These are phyloP conservation scores for Metarhizium album DNA, from an alignment of 2,329 filamentous ascomycete species.

Conservation along the genomic window DNA sequence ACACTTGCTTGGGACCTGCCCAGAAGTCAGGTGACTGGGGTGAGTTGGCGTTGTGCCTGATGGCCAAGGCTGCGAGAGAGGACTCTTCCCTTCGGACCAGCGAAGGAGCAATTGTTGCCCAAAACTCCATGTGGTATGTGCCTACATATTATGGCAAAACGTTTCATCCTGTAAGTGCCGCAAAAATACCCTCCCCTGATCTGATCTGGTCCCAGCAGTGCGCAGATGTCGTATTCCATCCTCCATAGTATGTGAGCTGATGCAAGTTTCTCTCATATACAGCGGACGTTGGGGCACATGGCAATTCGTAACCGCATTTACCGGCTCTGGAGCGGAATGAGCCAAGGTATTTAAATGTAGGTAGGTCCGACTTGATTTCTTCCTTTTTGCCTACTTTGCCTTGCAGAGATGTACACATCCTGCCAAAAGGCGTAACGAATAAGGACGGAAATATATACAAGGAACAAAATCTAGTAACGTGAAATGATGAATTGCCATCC, in stretches of 20 bases:
- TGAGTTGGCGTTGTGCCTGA: conserved; percentile 30
- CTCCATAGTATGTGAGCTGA: not conserved
- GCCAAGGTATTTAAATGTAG: not conserved
- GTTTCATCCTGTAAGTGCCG: conserved; percentile 29
- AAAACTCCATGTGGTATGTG: conserved; percentile 34
- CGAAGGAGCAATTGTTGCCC: conserved; percentile 13
- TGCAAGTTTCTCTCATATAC: not conserved
- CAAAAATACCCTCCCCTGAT: not conserved
- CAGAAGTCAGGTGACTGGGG: conserved; percentile 31
- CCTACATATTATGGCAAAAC: conserved; percentile 35
- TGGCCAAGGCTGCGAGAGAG: conserved; percentile 27
- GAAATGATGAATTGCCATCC: no score
- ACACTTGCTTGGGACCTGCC: conserved; percentile 23
- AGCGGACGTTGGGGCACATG: conserved; percentile 28
- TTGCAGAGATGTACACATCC: not conserved
- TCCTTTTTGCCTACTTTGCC: not conserved
- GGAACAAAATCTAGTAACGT: no score
- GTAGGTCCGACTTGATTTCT: not conserved
- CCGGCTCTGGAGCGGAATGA: conserved; percentile 10
- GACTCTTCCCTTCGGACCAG: conserved; percentile 24
- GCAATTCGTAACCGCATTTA: conserved; percentile 20
- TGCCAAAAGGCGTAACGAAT: not conserved
- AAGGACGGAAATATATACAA: not conserved
- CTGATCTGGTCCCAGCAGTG: not conserved
- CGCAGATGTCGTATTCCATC: not conserved